Evolutionary conservation across 108 stramenopile species (phyloP).

Genomic region (Aurantiochytrium sp.): DNA sequence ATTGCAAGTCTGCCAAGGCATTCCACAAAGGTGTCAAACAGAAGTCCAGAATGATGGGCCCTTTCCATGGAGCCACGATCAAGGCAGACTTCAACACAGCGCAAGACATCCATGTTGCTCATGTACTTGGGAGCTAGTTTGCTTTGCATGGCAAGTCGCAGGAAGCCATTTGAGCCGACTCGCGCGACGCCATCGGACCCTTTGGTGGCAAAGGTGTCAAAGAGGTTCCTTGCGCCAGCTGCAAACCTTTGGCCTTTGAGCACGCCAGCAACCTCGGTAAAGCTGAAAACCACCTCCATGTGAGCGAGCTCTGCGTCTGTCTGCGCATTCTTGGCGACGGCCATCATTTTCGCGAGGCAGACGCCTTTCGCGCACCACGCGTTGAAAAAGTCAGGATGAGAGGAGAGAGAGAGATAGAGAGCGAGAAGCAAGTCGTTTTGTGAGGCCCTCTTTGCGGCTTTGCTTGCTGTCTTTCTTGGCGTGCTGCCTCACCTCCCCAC

Average conservation of each 20-base stretch:
- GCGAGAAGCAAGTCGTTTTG: no score
- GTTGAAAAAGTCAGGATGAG: no score
- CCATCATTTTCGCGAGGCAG: no score
- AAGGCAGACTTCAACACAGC: not conserved
- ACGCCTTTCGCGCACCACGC: no score
- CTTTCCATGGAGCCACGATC: not conserved
- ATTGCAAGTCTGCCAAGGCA: not conserved
- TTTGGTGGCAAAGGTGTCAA: not conserved
- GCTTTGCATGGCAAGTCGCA: not conserved
- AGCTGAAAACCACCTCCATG: not conserved
- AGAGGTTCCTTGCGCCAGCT: not conserved
- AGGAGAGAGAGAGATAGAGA: no score
- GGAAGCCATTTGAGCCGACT: not conserved
- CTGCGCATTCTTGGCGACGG: no score
- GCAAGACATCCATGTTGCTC: not conserved
- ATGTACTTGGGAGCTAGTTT: not conserved
- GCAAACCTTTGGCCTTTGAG: not conserved
- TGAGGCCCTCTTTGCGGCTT: no score
- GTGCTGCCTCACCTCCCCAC: no score
- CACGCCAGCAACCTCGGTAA: not conserved
- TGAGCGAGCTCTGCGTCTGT: no score
- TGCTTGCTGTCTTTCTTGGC: no score
- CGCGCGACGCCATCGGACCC: not conserved
- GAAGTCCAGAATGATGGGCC: not conserved
- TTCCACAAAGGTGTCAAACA: not conserved